These are phyloP conservation scores for Kluyveromyces sp. DNA, from an alignment of 1,139 yeast genomes.

Conservation along the genomic window DNA sequence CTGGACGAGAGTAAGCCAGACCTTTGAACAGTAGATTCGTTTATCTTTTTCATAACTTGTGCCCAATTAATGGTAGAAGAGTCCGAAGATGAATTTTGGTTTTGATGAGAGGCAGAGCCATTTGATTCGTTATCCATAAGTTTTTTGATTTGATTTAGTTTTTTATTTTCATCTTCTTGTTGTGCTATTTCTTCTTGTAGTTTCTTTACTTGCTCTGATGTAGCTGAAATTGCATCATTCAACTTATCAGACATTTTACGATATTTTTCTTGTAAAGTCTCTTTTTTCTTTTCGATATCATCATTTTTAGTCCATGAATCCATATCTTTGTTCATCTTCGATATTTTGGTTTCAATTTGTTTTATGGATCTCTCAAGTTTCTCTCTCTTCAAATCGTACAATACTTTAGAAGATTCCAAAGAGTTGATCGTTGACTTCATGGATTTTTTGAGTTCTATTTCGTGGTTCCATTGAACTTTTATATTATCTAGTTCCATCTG, in stretches of 20 bases:
- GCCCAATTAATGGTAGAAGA: slow-evolving; percentile 2
- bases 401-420: slow-evolving; percentile 27
- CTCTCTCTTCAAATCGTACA: slow-evolving; percentile 25
- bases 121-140: slow-evolving; percentile 8
- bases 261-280: slow-evolving; percentile 13
- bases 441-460: slow-evolving; percentile 25
- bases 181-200: slow-evolving; percentile 16
- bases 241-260: slow-evolving; percentile 8
- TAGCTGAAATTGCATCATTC: slow-evolving; percentile 9
- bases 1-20: slow-evolving; percentile 12
- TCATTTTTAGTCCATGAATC: slow-evolving; percentile 16
- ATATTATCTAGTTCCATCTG: slow-evolving; percentile 25
- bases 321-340: slow-evolving; percentile 26
- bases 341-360: slow-evolving; percentile 15
- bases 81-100: slow-evolving; percentile 1
- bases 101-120: background rate
- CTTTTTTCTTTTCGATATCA: slow-evolving; percentile 14
- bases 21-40: slow-evolving; percentile 17
- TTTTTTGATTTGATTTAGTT: slow-evolving; percentile 15
- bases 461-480: slow-evolving; percentile 28
- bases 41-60: slow-evolving; percentile 10
- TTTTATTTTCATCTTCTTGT: slow-evolving; percentile 21
- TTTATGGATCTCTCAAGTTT: slow-evolving; percentile 24
- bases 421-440: slow-evolving; percentile 28
- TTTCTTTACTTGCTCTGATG: slow-evolving; percentile 8